Percentiles rank a stretch among this genome's conserved stretches.
These are phyloP conservation scores for Lachancea sp. DNA, from an alignment of 805 yeast species.

Conservation along the genomic window DNA sequence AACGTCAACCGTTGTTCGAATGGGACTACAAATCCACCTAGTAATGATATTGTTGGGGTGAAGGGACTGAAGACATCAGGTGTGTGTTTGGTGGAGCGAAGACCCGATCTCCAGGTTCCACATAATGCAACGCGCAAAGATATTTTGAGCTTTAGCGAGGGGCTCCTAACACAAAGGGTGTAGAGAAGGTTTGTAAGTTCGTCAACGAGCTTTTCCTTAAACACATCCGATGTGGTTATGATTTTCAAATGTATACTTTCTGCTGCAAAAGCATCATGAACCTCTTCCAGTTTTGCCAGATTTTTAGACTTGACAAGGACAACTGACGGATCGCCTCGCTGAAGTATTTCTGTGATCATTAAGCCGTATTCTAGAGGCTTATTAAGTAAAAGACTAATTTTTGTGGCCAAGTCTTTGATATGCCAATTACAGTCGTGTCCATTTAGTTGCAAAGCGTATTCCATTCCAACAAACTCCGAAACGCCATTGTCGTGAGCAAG, in stretches of 20 bases:
- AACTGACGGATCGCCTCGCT: conserved; percentile 16
- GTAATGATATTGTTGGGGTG: conserved; percentile 19
- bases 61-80: conserved; percentile 10
- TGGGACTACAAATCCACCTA: conserved; percentile 28
- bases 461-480: conserved; percentile 3
- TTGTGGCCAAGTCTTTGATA: conserved; percentile 22
- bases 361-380: conserved; percentile 25
- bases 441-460: conserved; percentile 26
- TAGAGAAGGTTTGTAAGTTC: conserved; percentile 24
- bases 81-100: conserved; percentile 12
- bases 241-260: conserved; percentile 21
- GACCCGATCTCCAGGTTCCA: conserved; percentile 21
- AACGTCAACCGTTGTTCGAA: conserved; percentile 17
- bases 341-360: conserved; percentile 16
- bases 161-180: conserved; percentile 10
- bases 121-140: conserved; percentile 21
- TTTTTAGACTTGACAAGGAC: conserved; percentile 20
- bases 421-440: conserved; percentile 23
- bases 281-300: conserved; percentile 12
- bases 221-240: conserved; percentile 20
- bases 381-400: conserved; percentile 18
- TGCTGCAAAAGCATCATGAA: conserved; percentile 15
- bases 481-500: conserved; percentile 5
- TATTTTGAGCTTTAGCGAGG: conserved; percentile 8
- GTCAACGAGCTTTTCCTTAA: conserved; percentile 20